Evolutionary conservation across 1,139 yeast genomes (phyloP).

Genomic region (Petasospora fabianii): DNA sequence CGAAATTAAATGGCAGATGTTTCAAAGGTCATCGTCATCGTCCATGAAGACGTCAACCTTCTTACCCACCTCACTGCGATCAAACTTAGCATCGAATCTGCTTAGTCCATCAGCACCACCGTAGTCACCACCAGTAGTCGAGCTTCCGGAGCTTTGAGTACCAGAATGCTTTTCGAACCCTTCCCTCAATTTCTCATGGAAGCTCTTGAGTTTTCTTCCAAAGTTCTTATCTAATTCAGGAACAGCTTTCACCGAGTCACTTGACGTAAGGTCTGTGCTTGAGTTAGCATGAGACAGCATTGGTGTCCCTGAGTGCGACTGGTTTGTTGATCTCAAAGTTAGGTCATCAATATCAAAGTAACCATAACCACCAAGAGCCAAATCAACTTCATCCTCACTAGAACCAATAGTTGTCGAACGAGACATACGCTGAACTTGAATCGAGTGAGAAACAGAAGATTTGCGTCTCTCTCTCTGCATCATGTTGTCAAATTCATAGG

Average conservation of each 20-base stretch:
- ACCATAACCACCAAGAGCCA: conserved; percentile 65
- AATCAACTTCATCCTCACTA: conserved; percentile 24
- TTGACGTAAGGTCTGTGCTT: conserved; percentile 12
- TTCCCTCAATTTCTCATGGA: conserved; percentile 21
- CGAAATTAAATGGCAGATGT: too few relatives aligned
- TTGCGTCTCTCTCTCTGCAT: conserved; percentile 14
- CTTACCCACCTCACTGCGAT: conserved; percentile 36
- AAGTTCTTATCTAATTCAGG: conserved; percentile 20
- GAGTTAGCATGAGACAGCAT: conserved; percentile 18
- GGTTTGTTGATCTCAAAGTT: conserved; percentile 32
- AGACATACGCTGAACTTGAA: conserved; percentile 24
- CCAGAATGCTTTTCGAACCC: conserved; percentile 19
- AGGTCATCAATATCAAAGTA: conserved; percentile 69
- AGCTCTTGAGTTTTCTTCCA: conserved; percentile 19
- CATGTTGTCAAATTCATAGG: conserved; percentile 29
- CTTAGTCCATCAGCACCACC: conserved; percentile 4
- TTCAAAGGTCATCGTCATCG: conserved; percentile 13
- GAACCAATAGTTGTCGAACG: conserved; percentile 23
- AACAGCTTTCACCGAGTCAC: not conserved
- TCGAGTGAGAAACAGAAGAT: conserved; percentile 21
- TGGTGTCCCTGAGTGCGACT: conserved; percentile 25
- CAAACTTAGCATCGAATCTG: conserved; percentile 35
- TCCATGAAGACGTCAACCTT: conserved; percentile 27
- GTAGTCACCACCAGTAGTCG: conserved; percentile 2
- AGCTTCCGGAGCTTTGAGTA: conserved; percentile 1